Evolutionary conservation across 2,329 filamentous ascomycete genomes (phyloP), one percentile per base, ranked within the genome.

Genomic region (Iodosphaeria phyllophila): DNA sequence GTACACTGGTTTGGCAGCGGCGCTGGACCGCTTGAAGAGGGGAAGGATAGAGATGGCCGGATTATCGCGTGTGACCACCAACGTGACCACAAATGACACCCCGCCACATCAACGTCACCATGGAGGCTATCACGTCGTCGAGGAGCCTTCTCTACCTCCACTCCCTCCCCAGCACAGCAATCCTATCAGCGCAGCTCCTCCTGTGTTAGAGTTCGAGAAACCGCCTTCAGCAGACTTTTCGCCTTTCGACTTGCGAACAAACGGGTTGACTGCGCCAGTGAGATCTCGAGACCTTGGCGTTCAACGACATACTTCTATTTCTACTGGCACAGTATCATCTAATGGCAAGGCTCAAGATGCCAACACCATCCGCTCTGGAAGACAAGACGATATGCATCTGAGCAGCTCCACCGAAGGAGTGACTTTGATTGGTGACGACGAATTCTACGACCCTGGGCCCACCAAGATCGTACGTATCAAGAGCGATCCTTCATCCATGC

Each of bases 1-100:
- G n/a, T 78, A 74, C 38, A 70, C 69, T 2, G 69, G 69, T 4
- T 55, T 78, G 6, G 63, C 66, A 1, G 70, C 71, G 7, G 71
- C 71, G 3, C 55, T 77, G 8, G 64, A 73, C 22, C 54, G 59
- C 28, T 46, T 66, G 31, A 44, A 44, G 25, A 41, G 40, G 27
- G 35, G 34, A n/a, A n/a, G n/a, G n/a, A n/a, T n/a, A n/a, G n/a
- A n/a, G n/a, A n/a, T n/a, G n/a, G n/a, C n/a, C n/a, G n/a, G n/a
- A n/a, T n/a, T n/a, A n/a, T n/a, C n/a, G 13, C 38, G 35, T 18
- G 35, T 44, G 1, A 34, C 37, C 2, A 34, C 36, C n/a, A 32
- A 29, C 13, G 38, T 40, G 16, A 31, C 39, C 12, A 46, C 32
- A 29, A 21, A 28, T 27, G 8, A n/a, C 13, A 7, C 28, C 30